A percentile compares a stretch with the other conserved stretches of the same genome.
phyloP scores from a whole-genome alignment of 805 yeast species.

The Saccharomycopsis vini region DNA sequence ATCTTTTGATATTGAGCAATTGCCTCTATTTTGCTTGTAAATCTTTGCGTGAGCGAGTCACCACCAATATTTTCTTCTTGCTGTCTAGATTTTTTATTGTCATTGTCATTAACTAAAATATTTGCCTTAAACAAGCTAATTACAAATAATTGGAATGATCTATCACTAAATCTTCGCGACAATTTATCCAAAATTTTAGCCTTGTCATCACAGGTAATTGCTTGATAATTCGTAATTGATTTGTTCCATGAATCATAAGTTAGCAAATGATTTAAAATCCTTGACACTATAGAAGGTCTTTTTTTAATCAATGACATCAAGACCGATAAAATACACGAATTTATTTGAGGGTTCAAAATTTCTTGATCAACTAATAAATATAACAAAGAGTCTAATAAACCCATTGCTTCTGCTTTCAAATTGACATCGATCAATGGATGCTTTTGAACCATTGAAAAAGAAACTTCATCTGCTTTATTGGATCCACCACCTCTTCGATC shows the following conservation, averaged over 20 bases:
- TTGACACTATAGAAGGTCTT: constrained; percentile 48
- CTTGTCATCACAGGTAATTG: constrained; percentile 29
- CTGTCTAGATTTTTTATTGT: constrained; percentile 8
- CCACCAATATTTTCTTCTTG: background rate
- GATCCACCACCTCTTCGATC: constrained; percentile 7
- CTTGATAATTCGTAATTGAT: constrained; percentile 21
- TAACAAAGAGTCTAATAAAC: constrained; percentile 57
- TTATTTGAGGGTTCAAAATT: constrained; percentile 45
- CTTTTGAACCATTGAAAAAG: constrained; percentile 41
- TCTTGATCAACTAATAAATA: constrained; percentile 45
- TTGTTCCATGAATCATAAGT: constrained; percentile 30
- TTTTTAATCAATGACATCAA: constrained; percentile 53
- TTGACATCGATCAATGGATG: constrained; percentile 56
- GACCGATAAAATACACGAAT: constrained; percentile 62
- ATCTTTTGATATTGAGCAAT: constrained; percentile 15
- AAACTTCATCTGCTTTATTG: constrained; percentile 24
- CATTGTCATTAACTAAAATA: constrained; percentile 1
- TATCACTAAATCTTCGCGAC: constrained; percentile 53
- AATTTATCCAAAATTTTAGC: constrained; percentile 31
- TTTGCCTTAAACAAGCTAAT: constrained; percentile 16
- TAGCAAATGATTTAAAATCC: constrained; percentile 39
- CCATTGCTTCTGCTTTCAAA: constrained; percentile 65
- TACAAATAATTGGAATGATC: constrained; percentile 40
- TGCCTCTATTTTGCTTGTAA: constrained; percentile 3
- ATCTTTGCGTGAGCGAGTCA: constrained; percentile 4